These are phyloP conservation scores for Blepharisma stoltei DNA, from an alignment of 73 alveolate species.

Conservation along the genomic window DNA sequence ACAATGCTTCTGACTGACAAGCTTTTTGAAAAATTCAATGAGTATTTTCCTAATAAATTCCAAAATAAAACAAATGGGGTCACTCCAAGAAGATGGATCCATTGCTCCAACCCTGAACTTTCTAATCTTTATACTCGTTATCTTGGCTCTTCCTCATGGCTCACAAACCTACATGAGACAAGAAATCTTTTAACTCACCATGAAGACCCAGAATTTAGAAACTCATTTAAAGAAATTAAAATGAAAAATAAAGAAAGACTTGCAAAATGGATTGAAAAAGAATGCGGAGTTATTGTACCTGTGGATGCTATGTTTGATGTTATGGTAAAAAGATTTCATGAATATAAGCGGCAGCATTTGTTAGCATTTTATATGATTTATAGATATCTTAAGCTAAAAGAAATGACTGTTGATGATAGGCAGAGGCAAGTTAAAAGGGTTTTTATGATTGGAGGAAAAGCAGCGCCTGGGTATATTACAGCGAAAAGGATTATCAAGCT, in stretches of 20 bases:
- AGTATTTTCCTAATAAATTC: constrained; percentile 55
- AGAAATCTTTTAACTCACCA: not conserved
- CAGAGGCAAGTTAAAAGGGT: constrained; percentile 56
- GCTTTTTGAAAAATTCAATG: not conserved
- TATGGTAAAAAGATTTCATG: constrained; percentile 94
- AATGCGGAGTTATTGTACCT: constrained; percentile 49
- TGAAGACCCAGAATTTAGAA: constrained; percentile 54
- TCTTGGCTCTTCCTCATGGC: constrained; percentile 52
- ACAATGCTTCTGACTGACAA: constrained; percentile 67
- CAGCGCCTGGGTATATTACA: constrained; percentile 97
- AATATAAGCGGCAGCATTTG: constrained; percentile 95
- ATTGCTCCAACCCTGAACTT: constrained; percentile 95
- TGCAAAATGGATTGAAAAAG: constrained; percentile 74
- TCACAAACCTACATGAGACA: not conserved
- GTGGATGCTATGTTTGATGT: constrained; percentile 23
- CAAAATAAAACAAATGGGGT: constrained; percentile 93
- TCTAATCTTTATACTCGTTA: constrained; percentile 83
- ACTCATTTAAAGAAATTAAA: constrained; percentile 72
- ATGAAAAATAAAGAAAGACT: constrained; percentile 69
- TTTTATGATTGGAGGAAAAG: constrained; percentile 94
- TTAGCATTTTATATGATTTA: constrained; percentile 69
- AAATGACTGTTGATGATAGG: constrained; percentile 42
- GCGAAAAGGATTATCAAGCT: constrained; percentile 98
- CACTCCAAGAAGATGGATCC: constrained; percentile 98
- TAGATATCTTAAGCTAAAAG: constrained; percentile 51